Conservation (phyloP, 1,284 basidiomycete species). For the Marasmius tenuissimus region DNA sequence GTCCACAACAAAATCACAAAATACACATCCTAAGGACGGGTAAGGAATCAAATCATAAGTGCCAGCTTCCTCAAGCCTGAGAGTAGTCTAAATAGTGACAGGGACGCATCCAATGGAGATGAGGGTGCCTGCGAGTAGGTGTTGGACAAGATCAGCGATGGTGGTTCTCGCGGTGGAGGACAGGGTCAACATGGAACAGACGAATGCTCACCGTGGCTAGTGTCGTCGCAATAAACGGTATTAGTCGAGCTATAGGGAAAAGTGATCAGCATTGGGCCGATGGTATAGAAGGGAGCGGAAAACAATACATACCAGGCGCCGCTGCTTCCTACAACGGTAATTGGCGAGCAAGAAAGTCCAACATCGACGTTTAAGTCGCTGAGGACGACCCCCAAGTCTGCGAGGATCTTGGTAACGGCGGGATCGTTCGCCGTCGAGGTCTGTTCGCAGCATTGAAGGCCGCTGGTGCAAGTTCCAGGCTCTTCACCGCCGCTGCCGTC, state of each 20-base stretch:
- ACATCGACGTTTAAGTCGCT: constrained; percentile 7
- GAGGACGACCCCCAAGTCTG: constrained; percentile 10
- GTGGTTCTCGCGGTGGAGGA: too few relatives aligned
- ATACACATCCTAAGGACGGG: too few relatives aligned
- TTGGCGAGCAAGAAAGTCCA: constrained; percentile 6
- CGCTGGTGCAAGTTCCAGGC: not conserved
- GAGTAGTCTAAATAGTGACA: not conserved
- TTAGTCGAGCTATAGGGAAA: not conserved
- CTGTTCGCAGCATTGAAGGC: constrained; percentile 10
- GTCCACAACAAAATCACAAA: too few relatives aligned
- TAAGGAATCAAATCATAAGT: too few relatives aligned
- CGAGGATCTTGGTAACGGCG: not conserved
- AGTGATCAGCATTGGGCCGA: not conserved
- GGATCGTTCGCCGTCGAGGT: not conserved
- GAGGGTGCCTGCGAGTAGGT: not conserved
- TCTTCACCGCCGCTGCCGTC: not conserved
- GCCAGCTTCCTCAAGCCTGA: too few relatives aligned
- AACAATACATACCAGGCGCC: not conserved
- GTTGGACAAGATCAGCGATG: too few relatives aligned
- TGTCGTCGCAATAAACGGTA: constrained; percentile 6
- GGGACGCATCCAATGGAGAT: not conserved
- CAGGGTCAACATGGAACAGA: not conserved
- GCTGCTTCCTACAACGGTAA: constrained; percentile 5
- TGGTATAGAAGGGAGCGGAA: not conserved
- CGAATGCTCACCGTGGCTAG: constrained; percentile 2